Evolutionary conservation across 768 basidiomycete genomes (phyloP).

Genomic region (Lactifluus rugatus): DNA sequence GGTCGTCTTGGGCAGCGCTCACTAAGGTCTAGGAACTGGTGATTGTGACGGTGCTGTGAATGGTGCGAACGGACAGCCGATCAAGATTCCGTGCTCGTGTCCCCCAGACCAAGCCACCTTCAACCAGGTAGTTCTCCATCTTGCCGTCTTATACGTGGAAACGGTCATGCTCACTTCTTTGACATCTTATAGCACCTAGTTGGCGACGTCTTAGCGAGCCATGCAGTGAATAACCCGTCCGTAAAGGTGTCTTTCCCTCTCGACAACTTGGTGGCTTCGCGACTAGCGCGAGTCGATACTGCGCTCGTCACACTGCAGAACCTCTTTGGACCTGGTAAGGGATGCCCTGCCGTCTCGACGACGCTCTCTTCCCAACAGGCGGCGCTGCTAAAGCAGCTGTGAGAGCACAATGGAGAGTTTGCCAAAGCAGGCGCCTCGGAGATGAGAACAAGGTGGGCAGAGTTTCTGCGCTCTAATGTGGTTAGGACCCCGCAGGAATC

Average conservation of each 20-base stretch:
- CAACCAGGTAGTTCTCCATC: conserved; percentile 21
- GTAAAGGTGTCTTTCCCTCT: conserved; percentile 54
- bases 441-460: background rate
- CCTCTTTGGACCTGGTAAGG: conserved; percentile 53
- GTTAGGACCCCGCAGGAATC: too few relatives aligned
- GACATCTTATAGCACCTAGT: conserved; percentile 2
- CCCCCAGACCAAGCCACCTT: conserved; percentile 30
- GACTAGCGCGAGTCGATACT: conserved; percentile 48
- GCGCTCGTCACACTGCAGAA: conserved; percentile 66
- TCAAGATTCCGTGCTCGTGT: conserved; percentile 35
- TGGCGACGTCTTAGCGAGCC: conserved; percentile 1
- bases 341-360: conserved; percentile 58
- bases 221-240: conserved; percentile 55
- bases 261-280: conserved; percentile 41
- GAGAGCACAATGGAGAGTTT: background rate
- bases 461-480: background rate
- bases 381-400: conserved; percentile 5
- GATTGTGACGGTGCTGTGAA: conserved; percentile 24
- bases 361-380: conserved; percentile 31
- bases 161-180: background rate
- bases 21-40: conserved; percentile 5
- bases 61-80: conserved; percentile 27
- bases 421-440: background rate
- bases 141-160: background rate
- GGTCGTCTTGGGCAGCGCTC: background rate